These are phyloP conservation scores for Piper betle DNA, from an alignment of 164 flowering plant species.

Conservation along the genomic window DNA sequence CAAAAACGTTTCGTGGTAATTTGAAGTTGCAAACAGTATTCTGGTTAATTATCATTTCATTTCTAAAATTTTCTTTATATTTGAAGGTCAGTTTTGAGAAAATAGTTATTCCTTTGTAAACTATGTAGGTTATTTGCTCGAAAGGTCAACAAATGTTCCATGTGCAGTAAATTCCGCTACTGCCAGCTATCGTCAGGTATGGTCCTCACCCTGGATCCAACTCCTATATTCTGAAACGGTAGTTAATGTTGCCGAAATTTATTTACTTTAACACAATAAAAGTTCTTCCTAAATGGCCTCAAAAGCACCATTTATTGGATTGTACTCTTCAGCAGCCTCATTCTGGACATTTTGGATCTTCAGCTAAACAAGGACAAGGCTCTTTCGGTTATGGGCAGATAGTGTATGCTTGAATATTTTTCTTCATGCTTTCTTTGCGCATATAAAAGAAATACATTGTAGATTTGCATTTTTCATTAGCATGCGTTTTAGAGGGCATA, in stretches of 20 bases:
- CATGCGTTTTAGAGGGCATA: too few relatives aligned
- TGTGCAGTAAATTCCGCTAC: slow-evolving; percentile 15
- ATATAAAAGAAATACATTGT: background rate
- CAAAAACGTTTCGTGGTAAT: slow-evolving; percentile 21
- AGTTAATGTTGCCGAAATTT: background rate
- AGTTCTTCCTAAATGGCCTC: background rate
- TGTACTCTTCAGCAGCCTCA: slow-evolving; percentile 24
- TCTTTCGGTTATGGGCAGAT: slow-evolving; percentile 16
- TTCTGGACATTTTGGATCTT: slow-evolving; percentile 27
- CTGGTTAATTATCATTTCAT: too few relatives aligned
- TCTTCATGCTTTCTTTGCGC: background rate
- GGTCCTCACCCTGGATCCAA: slow-evolving; percentile 21
- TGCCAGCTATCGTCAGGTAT: slow-evolving; percentile 12
- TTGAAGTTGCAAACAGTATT: background rate
- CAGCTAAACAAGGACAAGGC: slow-evolving; percentile 9
- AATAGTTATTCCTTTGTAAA: background rate
- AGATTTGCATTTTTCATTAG: too few relatives aligned
- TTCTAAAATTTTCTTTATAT: background rate
- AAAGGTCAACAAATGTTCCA: slow-evolving; percentile 11
- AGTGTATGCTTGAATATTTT: slow-evolving; percentile 10
- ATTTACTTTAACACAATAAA: background rate
- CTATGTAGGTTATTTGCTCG: slow-evolving; percentile 18
- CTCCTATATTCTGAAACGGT: slow-evolving; percentile 21
- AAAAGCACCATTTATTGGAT: background rate
- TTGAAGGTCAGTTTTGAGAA: background rate